Conservation (phyloP, 345 rosid species). For the Iberis pinnata region DNA sequence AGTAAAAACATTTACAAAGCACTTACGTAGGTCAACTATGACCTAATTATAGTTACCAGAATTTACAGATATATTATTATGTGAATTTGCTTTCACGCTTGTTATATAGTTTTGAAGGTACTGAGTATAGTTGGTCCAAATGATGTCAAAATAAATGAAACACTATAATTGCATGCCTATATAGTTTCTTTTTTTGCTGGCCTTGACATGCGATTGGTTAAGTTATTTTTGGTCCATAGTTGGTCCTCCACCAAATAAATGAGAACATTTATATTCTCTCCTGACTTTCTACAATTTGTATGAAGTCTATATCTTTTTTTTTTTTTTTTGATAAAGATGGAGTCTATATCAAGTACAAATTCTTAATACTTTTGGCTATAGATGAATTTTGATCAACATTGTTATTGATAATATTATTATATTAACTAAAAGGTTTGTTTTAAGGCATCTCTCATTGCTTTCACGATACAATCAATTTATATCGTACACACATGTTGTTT, state of each 20-base stretch:
- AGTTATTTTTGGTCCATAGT: conserved; percentile 24
- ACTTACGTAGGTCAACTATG: neutral
- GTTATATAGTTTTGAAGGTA: neutral
- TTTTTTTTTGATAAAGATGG: too few species aligned
- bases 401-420: conserved; percentile 16
- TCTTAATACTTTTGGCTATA: conserved; percentile 21
- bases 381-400: conserved; percentile 21
- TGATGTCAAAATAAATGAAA: conserved; percentile 4
- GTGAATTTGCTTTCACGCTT: neutral
- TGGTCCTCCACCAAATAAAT: conserved; percentile 30
- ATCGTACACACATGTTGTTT: conserved; percentile 26
- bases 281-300: conserved; percentile 13
- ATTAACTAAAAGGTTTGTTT: conserved; percentile 9
- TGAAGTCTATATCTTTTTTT: conserved; percentile 26
- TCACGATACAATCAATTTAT: conserved; percentile 6
- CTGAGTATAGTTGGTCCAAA: conserved; percentile 1
- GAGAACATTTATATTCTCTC: conserved; percentile 28
- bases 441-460: conserved; percentile 22
- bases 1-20: neutral
- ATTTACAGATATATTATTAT: neutral
- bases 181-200: neutral
- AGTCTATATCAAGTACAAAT: conserved; percentile 31
- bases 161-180: conserved; percentile 9
- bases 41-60: neutral
- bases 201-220: conserved; percentile 23